phyloP scores from a whole-genome alignment of 306 rosid genomes.

The Quercus glauca region DNA sequence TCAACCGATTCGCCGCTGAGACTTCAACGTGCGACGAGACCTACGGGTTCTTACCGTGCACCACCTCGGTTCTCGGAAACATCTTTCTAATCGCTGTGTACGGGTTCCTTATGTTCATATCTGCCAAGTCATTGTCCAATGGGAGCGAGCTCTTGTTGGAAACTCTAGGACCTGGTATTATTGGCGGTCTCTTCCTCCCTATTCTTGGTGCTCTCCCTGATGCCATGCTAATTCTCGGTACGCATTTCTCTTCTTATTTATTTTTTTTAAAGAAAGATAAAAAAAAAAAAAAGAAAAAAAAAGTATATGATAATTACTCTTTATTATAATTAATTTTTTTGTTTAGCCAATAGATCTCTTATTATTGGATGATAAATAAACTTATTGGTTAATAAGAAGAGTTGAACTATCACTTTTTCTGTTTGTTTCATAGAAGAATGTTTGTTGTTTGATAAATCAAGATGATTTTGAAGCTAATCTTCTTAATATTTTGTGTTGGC shows the following conservation, averaged over 20 bases:
- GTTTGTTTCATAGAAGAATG: no score
- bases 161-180: constrained; percentile 90
- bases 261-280: not conserved
- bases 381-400: no score
- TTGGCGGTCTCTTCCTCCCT: constrained; percentile 91
- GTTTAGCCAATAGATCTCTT: no score
- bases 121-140: constrained; percentile 69
- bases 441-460: no score
- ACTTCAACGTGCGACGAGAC: constrained; percentile 48
- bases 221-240: constrained; percentile 58
- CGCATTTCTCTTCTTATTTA: not conserved
- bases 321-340: no score
- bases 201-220: constrained; percentile 60
- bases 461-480: no score
- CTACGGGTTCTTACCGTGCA: constrained; percentile 56
- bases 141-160: constrained; percentile 90
- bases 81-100: constrained; percentile 65
- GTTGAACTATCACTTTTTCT: no score
- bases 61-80: constrained; percentile 47
- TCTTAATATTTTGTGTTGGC: no score
- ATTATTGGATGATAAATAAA: no score
- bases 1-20: constrained; percentile 26
- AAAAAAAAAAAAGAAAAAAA: no score
- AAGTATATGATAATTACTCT: no score
- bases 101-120: constrained; percentile 65